Base-by-base conservation (phyloP, 768 basidiomycete species). In the Lentinula lateritia region DNA sequence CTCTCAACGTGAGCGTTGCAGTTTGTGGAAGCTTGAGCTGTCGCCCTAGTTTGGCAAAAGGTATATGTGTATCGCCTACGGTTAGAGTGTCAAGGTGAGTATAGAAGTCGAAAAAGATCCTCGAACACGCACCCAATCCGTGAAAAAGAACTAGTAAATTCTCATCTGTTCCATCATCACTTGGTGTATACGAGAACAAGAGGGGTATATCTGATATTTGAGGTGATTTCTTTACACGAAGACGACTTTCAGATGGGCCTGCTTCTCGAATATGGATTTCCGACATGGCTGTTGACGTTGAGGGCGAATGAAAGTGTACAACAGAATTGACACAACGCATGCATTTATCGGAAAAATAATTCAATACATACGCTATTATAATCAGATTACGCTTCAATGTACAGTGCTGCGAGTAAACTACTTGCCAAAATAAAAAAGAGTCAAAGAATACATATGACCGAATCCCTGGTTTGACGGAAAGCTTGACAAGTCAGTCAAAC, bases 21-120 rank as follows among this genome's bases (percentile, higher is more conserved):
- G 95, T 96, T 70, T 95, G 93, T 0, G 94, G 95, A n/a, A 97
- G 82, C 65, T 85, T 90, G 52, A 97, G 73, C 9, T 83, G 81
- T 20, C 77, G 78, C 9, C 86, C 93, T 6, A 97, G 83, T 58
- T 85, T 85, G 36, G 80, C 76, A 70, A 97, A 96, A 1, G 93
- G 92, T 2, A 75, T 50, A 62, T 89, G 86, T 0, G 88, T 93
- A 73, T 96, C 94, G 28, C 94, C 94, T 95, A 32, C 41, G 42
- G 50, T 15, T n/a, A 52, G 20, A 39, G 20, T 6, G 48, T 63
- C 48, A 34, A 54, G 16, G 50, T 52, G 43, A 32, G 35, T 20
- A 16, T 46, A 16, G 28, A 3, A 28, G 28, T 28, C 28, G 50
- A 53, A 41, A 52, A 41, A 66, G 35, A 46, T 34, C 34, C 16